These are phyloP conservation scores for Sclerotinia trifoliorum DNA, from an alignment of 2,329 filamentous ascomycete genomes.

Conservation along the genomic window DNA sequence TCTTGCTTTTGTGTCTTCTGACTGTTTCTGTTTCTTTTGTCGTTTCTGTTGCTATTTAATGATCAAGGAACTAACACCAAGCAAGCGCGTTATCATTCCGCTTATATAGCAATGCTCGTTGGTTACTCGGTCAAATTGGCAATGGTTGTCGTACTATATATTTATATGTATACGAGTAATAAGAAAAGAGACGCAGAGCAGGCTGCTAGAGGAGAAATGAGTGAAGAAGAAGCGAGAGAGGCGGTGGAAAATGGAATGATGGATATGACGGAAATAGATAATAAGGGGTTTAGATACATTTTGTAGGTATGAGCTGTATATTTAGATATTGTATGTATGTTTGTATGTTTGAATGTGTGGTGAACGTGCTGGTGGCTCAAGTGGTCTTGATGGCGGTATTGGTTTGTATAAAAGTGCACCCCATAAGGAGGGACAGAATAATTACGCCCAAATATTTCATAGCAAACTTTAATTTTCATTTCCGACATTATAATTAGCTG, in stretches of 20 bases:
- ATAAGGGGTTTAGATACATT: slow-evolving; percentile 54
- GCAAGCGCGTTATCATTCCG: slow-evolving; percentile 32
- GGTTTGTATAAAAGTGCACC: neutral
- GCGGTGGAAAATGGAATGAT: slow-evolving; percentile 56
- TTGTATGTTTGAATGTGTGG: neutral
- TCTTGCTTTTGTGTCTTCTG: neutral
- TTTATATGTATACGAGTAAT: slow-evolving; percentile 56
- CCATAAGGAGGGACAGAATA: too few relatives aligned
- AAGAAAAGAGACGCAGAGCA: slow-evolving; percentile 52
- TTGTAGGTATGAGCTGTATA: slow-evolving; percentile 32
- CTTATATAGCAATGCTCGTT: slow-evolving; percentile 48
- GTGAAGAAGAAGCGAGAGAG: slow-evolving; percentile 47
- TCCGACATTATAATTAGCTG: too few relatives aligned
- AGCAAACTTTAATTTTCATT: too few relatives aligned
- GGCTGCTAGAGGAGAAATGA: slow-evolving; percentile 23
- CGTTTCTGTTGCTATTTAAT: too few relatives aligned
- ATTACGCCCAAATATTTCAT: too few relatives aligned
- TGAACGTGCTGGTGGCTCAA: neutral
- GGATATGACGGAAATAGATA: slow-evolving; percentile 56
- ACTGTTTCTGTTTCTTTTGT: neutral
- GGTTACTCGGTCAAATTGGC: slow-evolving; percentile 54
- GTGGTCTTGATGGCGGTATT: too few relatives aligned
- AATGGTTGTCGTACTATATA: slow-evolving; percentile 50
- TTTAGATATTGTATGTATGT: too few relatives aligned
- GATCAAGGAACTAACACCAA: too few relatives aligned